phyloP scores from a whole-genome alignment of 257 asterid genomes.

The Nemophila menziesii region DNA sequence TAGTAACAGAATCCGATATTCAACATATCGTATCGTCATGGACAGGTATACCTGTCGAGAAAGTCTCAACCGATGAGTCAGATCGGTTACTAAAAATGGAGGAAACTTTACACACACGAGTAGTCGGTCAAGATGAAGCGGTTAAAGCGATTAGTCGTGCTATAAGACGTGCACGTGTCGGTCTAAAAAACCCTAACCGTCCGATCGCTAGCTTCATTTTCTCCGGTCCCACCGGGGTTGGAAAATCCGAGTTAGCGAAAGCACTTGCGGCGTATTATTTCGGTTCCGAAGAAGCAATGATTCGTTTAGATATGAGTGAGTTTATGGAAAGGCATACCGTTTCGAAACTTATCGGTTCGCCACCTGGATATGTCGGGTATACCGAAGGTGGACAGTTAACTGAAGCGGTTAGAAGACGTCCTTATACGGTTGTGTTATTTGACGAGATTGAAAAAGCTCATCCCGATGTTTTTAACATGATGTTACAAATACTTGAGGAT shows the following conservation, averaged over 20 bases:
- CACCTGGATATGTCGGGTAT: constrained; percentile 83
- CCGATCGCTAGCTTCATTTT: constrained; percentile 88
- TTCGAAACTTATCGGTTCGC: constrained; percentile 71
- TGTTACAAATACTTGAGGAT: constrained; percentile 83
- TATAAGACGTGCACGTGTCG: constrained; percentile 80
- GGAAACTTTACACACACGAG: constrained; percentile 27
- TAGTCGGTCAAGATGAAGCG: constrained; percentile 86
- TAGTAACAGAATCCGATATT: constrained; percentile 27
- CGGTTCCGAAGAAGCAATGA: constrained; percentile 79
- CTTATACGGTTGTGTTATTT: constrained; percentile 59
- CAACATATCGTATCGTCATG: constrained; percentile 20
- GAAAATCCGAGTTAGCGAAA: constrained; percentile 78
- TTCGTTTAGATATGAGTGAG: constrained; percentile 87
- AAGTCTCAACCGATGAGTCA: constrained; percentile 31
- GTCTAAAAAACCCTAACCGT: constrained; percentile 67
- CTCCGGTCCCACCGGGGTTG: constrained; percentile 92
- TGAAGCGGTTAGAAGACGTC: constrained; percentile 70
- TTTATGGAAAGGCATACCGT: constrained; percentile 88
- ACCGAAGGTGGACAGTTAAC: constrained; percentile 78
- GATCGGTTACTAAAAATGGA: constrained; percentile 31
- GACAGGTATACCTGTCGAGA: constrained; percentile 36
- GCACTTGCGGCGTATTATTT: constrained; percentile 68
- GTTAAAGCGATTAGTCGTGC: constrained; percentile 68
- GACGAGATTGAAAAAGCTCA: constrained; percentile 89
- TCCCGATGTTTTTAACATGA: constrained; percentile 64